These are phyloP conservation scores for Candida coleopterorum DNA, from an alignment of 805 yeast species.

Conservation along the genomic window DNA sequence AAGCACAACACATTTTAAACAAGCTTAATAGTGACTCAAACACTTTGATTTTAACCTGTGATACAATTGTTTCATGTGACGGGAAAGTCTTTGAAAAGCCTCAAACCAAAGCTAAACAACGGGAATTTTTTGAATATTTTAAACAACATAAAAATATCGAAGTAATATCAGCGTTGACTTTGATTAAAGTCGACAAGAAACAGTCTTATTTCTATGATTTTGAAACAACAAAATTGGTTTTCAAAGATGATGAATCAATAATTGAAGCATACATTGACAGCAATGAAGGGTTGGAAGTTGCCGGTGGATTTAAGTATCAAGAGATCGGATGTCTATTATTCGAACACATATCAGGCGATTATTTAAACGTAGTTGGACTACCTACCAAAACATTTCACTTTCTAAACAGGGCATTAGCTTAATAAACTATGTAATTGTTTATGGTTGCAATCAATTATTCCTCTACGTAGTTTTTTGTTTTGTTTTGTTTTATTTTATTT, in stretches of 20 bases:
- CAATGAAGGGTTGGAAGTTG: conserved; percentile 75
- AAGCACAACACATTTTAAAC: conserved; percentile 59
- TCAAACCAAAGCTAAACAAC: conserved; percentile 20
- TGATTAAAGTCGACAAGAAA: conserved; percentile 14
- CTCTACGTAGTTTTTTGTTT: too few relatives aligned
- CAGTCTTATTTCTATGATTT: conserved; percentile 14
- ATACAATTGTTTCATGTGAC: conserved; percentile 64
- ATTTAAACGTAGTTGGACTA: conserved; percentile 80
- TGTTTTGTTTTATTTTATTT: neutral
- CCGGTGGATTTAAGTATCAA: conserved; percentile 91
- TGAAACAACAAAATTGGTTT: conserved; percentile 41
- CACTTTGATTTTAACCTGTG: conserved; percentile 52
- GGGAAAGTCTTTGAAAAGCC: conserved; percentile 80
- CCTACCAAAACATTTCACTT: conserved; percentile 59
- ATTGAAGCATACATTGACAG: conserved; percentile 58
- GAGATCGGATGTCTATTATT: conserved; percentile 66
- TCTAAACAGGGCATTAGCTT: conserved; percentile 22
- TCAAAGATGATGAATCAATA: conserved; percentile 45
- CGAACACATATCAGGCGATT: conserved; percentile 68
- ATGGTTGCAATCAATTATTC: neutral
- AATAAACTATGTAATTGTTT: neutral
- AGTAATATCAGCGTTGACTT: conserved; percentile 33
- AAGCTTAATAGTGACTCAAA: conserved; percentile 19
- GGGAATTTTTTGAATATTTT: conserved; percentile 25
- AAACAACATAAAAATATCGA: conserved; percentile 15